These are phyloP conservation scores for Cerrena zonata DNA, from an alignment of 1,284 basidiomycete species.

Conservation along the genomic window DNA sequence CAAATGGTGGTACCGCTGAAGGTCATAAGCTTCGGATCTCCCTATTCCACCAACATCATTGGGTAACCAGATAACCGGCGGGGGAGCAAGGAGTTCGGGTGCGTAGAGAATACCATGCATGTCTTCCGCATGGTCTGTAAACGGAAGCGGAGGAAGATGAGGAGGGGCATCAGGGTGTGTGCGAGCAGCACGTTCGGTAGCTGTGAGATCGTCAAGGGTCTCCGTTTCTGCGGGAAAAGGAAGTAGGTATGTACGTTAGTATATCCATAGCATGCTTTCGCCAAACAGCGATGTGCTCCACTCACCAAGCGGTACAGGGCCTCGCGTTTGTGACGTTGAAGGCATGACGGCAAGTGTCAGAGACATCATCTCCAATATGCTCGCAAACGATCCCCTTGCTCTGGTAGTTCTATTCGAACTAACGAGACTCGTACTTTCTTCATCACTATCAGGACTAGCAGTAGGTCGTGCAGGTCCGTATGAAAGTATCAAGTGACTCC, in stretches of 20 bases:
- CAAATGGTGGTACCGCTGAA: conserved; percentile 65
- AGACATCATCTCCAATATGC: conserved; percentile 76
- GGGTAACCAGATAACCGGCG: conserved; percentile 76
- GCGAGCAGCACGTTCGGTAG: conserved; percentile 70
- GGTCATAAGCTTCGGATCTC: conserved; percentile 62
- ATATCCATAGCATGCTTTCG: conserved; percentile 3
- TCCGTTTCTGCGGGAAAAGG: conserved; percentile 49
- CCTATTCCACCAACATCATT: conserved; percentile 69
- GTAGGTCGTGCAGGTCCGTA: conserved; percentile 35
- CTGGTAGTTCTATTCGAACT: conserved; percentile 42
- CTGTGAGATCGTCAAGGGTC: conserved; percentile 69
- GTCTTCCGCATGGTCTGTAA: conserved; percentile 68
- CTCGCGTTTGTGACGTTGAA: conserved; percentile 46
- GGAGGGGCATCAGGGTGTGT: conserved; percentile 75
- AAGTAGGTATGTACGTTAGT: conserved; percentile 2
- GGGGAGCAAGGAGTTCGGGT: conserved; percentile 69
- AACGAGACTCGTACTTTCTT: conserved; percentile 48
- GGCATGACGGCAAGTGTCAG: conserved; percentile 68
- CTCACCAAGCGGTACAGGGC: conserved; percentile 64
- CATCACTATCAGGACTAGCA: conserved; percentile 35
- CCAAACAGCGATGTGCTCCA: not conserved
- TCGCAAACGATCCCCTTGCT: conserved; percentile 63
- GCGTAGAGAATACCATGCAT: conserved; percentile 75
- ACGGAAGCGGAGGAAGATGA: conserved; percentile 61
- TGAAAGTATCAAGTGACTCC: conserved; percentile 54